Base-by-base conservation (phyloP, 257 asterid species). In the Handroanthus guayacan region DNA sequence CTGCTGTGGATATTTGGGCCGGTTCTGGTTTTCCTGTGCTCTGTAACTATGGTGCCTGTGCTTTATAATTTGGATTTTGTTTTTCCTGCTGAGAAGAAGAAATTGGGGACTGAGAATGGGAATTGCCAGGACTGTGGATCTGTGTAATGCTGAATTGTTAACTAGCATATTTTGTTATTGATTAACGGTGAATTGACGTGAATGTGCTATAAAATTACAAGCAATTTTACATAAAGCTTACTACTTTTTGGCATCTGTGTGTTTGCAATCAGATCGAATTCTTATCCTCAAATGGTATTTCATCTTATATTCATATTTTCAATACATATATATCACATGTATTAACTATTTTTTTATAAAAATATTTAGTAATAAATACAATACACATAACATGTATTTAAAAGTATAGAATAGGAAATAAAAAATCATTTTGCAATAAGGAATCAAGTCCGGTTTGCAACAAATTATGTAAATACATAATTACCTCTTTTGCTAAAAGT, bases 1-100 rank as follows among this genome's bases (percentile, higher is more conserved):
- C 16, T 94, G 89, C 82, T 92, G 25, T 94, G 98, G 98, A 90
- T 94, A 6, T 94, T 92, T 5, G 98, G 98, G 13, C 98, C 98
- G 1, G 96, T 94, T 12, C 56, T 94, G 66, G 97, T 89, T 5
- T 89, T 92, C 65, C 74, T 94, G 37, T 87, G 96, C 80, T 89
- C 70, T 4, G 62, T 84, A 6, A 87, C 94, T 1, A 72, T 94
- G 94, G 96, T 94, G 43, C 90, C 91, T 0, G 84, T 94, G 84
- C 93, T 94, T 36, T 94, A 94, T 56, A 92, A 94, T 72, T 78
- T 94, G 65, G 98, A 94, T 64, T 60, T 91, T 18, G 86, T 92
- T 38, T 80, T 86, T n/a, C 9, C 69, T n/a, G 37, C 67, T 11
- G 87, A 70, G 5, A 83, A 82, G 47, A 72, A 61, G 13, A 88